Base-by-base conservation (phyloP, 2,329 filamentous ascomycete genomes). In the Diaporthe helianthi region DNA sequence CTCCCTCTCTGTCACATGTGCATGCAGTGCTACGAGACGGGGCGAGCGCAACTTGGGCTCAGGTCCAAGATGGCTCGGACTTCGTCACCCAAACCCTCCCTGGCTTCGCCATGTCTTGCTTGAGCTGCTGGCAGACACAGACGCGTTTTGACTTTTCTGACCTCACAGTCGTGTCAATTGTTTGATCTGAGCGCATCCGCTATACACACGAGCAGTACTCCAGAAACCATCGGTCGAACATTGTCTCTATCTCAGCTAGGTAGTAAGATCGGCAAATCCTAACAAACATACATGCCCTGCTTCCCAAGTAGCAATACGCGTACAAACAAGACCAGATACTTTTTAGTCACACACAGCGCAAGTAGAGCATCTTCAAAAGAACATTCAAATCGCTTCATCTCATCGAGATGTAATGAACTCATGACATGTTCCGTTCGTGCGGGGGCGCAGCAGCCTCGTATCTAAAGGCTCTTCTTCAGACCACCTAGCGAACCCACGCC, bases 391-490 rank as follows among this genome's bases (percentile, higher is more conserved):
- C 24, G 66, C 53, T 64, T 61, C 55, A 26, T 49, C 41, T 49
- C 41, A 38, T 29, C 41, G 24, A 15, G 7, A 38, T 46, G 41
- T 46, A 38, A n/a, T 36, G 52, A 53, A 22, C 61, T 33, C 51
- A 19, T 66, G 26, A 22, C 53, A 49, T 49, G 36, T 44, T 65
- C 24, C 63, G 17, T 22, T 38, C 24, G n/a, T 26, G 65, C 52
- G 29, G 29, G 53, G 29, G 49, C 44, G 41, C 55, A 65, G 26
- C 38, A 22, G 33, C 26, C 54, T 31, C 7, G 17, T 12, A 22
- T 41, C 46, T 71, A 78, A 29, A 75, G 66, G 63, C 74, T 70
- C 73, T 78, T 79, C 75, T 78, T 78, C 67, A 78, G 68, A 7
- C 74, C 73, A n/a, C 76, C 76, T 44, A 78, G 54, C 19, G 72